Base-by-base conservation (phyloP, 75 land plant species). In the Pseudotsuga menziesii region DNA sequence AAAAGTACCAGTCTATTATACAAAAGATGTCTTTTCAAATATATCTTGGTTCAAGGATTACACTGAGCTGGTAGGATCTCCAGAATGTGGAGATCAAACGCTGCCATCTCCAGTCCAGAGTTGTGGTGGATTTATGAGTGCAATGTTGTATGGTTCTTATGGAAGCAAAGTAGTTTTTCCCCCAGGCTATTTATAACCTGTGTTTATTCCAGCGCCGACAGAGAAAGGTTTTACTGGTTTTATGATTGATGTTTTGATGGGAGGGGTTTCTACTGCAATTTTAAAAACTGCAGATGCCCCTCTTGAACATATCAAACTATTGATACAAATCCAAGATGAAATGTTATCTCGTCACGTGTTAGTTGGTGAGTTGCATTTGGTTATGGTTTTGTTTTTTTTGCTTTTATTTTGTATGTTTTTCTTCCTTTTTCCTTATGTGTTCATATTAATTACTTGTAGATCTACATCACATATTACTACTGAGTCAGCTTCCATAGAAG, bases 211-310 rank as follows among this genome's bases (percentile, higher is more conserved):
- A 35, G 0, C 36, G 36, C 36, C 2, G 2, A 4, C 36, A 35
- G 3, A 35, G 36, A 35, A 35, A 35, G 36, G 36, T 35, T 35
- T 35, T 2, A 35, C 3, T n/a, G 72, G 74, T 58, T 84, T 86
- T 64, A 78, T 80, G 16, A 75, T 85, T 69, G 91, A 89, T 77
- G 87, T 89, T 58, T 79, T 89, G 39, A 89, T 89, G 91, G 91
- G 91, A 54, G 91, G 89, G 41, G 89, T 89, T 17, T 84, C 89
- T 73, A 89, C 91, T 73, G 91, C 89, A 72, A 87, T 89, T 14
- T 89, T 85, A 4, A 87, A 87, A 63, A 87, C 81, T 23, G 89
- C 89, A 69, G 89, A 83, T 61, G 85, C 91, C 57, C 91, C 91
- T 14, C 83, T 86, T 82, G 91, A 89, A 75, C 82, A 88, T 66